Conservation (phyloP, 2,329 filamentous ascomycete species). For the Elsinoe necatrix region DNA sequence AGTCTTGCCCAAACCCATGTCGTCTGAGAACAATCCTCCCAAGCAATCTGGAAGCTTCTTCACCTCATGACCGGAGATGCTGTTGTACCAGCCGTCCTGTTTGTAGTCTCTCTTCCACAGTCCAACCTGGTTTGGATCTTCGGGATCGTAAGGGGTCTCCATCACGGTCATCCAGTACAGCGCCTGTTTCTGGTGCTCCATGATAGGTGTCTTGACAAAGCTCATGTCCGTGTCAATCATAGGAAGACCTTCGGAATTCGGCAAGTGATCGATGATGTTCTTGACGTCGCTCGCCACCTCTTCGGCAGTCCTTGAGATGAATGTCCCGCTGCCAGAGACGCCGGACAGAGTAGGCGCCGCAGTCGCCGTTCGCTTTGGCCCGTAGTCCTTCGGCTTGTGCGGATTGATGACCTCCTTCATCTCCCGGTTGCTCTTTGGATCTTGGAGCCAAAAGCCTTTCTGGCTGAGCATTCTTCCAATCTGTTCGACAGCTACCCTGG, state of each 20-base stretch:
- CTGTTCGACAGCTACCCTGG: conserved; percentile 53
- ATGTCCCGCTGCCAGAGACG: conserved; percentile 19
- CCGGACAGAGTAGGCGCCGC: background rate
- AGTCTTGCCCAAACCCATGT: conserved; percentile 46
- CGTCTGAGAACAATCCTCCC: conserved; percentile 43
- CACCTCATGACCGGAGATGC: conserved; percentile 65
- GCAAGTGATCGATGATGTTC: conserved; percentile 78
- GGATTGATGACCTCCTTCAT: conserved; percentile 71
- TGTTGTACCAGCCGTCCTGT: conserved; percentile 63
- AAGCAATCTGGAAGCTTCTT: conserved; percentile 30
- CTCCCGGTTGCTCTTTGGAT: conserved; percentile 55
- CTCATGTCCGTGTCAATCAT: conserved; percentile 56
- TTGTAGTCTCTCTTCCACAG: conserved; percentile 63
- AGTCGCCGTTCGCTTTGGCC: conserved; percentile 7
- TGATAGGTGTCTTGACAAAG: conserved; percentile 57
- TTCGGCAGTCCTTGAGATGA: conserved; percentile 60
- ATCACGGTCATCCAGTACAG: conserved; percentile 76
- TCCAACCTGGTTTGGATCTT: conserved; percentile 40
- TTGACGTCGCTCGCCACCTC: conserved; percentile 79
- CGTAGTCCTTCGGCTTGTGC: conserved; percentile 45
- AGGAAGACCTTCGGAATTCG: conserved; percentile 65
- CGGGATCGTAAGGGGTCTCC: conserved; percentile 48
- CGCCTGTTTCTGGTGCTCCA: conserved; percentile 84
- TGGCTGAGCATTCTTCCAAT: conserved; percentile 62
- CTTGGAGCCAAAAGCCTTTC: conserved; percentile 56